Percentiles rank a stretch among this genome's conserved stretches.
Evolutionary conservation across 169 alveolate genomes (phyloP).

Genomic region (Plasmodium vivax): DNA sequence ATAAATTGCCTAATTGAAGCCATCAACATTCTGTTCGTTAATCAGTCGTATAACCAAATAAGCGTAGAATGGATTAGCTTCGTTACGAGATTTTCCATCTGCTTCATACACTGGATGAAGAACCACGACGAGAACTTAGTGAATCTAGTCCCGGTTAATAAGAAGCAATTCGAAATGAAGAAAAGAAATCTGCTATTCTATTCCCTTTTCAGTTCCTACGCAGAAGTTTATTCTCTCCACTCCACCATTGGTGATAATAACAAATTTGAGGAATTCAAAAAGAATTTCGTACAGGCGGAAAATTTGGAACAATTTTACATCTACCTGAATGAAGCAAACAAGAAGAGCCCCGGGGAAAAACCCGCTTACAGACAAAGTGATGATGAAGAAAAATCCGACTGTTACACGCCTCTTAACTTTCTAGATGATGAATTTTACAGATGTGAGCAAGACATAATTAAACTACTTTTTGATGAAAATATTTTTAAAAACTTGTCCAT

Average conservation of each 20-base stretch:
- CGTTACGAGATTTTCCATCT: constrained; percentile 66
- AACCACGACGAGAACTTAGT: constrained; percentile 52
- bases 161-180: constrained; percentile 64
- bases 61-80: constrained; percentile 74
- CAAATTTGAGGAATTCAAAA: background rate
- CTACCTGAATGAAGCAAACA: background rate
- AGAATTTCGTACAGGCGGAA: constrained; percentile 25
- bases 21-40: constrained; percentile 56
- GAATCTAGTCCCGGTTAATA: constrained; percentile 29
- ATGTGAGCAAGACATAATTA: constrained; percentile 56
- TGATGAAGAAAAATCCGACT: constrained; percentile 3
- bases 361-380: background rate
- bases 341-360: background rate
- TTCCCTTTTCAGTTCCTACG: constrained; percentile 65
- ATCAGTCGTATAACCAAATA: constrained; percentile 65
- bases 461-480: constrained; percentile 53
- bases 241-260: background rate
- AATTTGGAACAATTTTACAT: constrained; percentile 4
- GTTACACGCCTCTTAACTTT: constrained; percentile 8
- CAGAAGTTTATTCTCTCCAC: constrained; percentile 29
- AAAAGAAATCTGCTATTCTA: constrained; percentile 65
- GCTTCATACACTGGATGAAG: constrained; percentile 74
- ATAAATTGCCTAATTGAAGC: constrained; percentile 58
- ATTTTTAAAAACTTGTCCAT: constrained; percentile 62
- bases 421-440: constrained; percentile 56